phyloP scores from a whole-genome alignment of 2,329 filamentous ascomycete genomes.

The Verticillium nonalfalfae region DNA sequence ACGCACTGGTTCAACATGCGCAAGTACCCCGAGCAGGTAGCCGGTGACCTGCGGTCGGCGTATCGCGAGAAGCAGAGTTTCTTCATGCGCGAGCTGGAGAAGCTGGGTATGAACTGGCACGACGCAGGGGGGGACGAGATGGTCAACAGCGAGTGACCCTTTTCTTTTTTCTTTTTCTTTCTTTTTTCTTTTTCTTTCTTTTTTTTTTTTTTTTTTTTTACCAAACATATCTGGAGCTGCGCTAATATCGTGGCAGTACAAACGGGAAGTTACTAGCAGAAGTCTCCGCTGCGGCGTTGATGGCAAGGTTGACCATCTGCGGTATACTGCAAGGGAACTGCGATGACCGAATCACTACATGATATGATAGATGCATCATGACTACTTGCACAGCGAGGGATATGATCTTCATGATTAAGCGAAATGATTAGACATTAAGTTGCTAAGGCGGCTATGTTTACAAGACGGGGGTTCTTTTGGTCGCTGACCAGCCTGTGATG shows the following conservation, averaged over 20 bases:
- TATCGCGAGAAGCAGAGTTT: conserved; percentile 73
- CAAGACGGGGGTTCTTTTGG: neutral
- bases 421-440: conserved; percentile 1
- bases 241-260: conserved; percentile 3
- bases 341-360: no score
- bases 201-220: neutral
- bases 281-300: neutral
- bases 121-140: conserved; percentile 29
- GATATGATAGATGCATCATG: neutral
- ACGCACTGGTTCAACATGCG: conserved; percentile 94
- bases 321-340: no score
- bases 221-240: no score
- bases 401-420: neutral
- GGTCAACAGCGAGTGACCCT: conserved; percentile 14
- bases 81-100: conserved; percentile 71
- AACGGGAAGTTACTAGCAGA: conserved; percentile 6
- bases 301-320: neutral
- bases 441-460: neutral
- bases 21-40: conserved; percentile 74
- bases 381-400: neutral
- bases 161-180: neutral
- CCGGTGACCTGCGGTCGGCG: conserved; percentile 46
- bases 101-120: conserved; percentile 51
- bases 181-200: no score
- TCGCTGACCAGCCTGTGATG: neutral